Base-by-base conservation (phyloP, 2,329 filamentous ascomycete species). In the Fusarium pseudograminearum region DNA sequence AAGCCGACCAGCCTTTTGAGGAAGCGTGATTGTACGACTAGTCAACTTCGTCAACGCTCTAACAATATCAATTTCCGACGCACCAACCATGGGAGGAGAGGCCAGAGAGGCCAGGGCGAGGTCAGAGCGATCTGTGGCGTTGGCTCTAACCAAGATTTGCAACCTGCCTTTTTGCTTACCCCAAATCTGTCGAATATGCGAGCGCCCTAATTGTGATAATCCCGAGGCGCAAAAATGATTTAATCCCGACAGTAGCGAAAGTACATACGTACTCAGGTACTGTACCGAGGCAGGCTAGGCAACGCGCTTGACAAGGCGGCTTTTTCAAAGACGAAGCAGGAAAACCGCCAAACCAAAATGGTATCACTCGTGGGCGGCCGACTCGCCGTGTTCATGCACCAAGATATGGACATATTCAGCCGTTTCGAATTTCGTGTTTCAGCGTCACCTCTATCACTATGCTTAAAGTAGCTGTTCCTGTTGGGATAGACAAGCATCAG, bases 381-480 rank as follows among this genome's bases (percentile, higher is more conserved):
- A 36, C 51, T 45, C 26, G 51, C 51, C 51, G 63, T 52, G 52
- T 48, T 57, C 55, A 63, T 69, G 68, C 55, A 56, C 61, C 56
- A 62, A 51, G 38, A 57, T 52, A 51, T 50, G 67, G 56, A 57
- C 57, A 51, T 51, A 57, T 62, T 58, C 61, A 73, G 50, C 56
- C 64, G 72, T 74, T 74, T 74, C 73, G 67, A 74, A 69, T 61
- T 31, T 40, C 45, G 59, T 64, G 72, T 74, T 74, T 74, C 72
- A 74, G 71, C 59, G 52, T 57, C 20, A 65, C 61, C 47, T 63
- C 52, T 57, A 33, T 42, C 33, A 18, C 48, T 40, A 51, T 51
- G 48, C 48, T 51, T 51, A 51, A 40, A 28, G 33, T 30, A 51
- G 33, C 18, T 51, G 34, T 41, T 40, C 34, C 55, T 68, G 51